These are phyloP conservation scores for Hypoxylon lienhwacheense DNA, from an alignment of 495 filamentous ascomycete species.

Conservation along the genomic window DNA sequence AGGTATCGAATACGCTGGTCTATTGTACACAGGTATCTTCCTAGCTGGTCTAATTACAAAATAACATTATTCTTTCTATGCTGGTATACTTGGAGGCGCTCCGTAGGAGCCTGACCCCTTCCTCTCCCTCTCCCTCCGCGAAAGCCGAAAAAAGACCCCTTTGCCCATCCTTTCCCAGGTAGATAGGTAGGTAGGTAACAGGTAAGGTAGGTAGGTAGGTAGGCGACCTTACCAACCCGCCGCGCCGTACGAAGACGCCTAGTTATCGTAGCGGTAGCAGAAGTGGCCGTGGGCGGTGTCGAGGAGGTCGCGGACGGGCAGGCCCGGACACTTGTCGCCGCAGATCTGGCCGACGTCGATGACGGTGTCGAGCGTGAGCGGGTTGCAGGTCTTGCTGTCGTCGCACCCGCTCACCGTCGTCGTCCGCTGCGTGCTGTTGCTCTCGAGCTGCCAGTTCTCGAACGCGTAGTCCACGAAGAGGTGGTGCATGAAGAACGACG, in stretches of 20 bases:
- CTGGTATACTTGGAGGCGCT: no score
- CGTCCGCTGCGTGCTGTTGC: conserved; percentile 16
- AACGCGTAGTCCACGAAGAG: conserved; percentile 63
- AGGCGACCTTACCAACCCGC: no score
- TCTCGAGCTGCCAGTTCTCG: conserved; percentile 63
- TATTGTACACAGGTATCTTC: no score
- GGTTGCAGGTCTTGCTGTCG: conserved; percentile 33
- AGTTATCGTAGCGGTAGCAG: conserved; percentile 41
- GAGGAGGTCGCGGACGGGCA: conserved; percentile 38
- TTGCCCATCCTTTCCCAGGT: no score
- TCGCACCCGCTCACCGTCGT: conserved; percentile 40
- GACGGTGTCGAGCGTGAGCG: conserved; percentile 42
- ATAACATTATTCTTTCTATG: conserved; percentile 2
- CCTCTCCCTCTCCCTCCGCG: no score
- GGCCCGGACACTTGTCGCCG: conserved; percentile 44
- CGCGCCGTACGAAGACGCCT: conserved; percentile 1
- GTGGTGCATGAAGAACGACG: conserved; percentile 67
- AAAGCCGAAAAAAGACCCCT: no score
- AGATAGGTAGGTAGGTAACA: no score
- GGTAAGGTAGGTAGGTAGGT: no score
- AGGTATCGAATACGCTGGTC: no score
- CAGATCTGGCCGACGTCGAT: conserved; percentile 43
- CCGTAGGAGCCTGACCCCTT: no score
- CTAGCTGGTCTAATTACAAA: conserved; percentile 4
- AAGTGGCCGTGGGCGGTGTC: conserved; percentile 38